Evolutionary conservation across 176 grass and related monocot genomes (phyloP).

Genomic region (Paspalum notatum): DNA sequence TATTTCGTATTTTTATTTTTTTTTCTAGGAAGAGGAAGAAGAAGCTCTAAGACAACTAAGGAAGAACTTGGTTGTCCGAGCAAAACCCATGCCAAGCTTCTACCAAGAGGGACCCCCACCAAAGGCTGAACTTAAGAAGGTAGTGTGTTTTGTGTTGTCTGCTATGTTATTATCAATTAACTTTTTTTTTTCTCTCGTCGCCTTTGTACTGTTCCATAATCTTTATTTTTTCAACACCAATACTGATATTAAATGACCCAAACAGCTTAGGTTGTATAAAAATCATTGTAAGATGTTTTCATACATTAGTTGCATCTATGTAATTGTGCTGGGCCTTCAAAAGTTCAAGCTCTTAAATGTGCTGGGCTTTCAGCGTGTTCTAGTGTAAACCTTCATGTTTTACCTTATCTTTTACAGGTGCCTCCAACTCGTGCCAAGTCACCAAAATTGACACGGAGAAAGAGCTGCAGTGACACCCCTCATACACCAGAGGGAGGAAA

Average conservation of each 20-base stretch:
- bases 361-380: not conserved
- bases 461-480: slow-evolving; percentile 78
- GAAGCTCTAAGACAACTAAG: slow-evolving; percentile 84
- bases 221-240: not conserved
- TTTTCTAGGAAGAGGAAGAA: slow-evolving; percentile 91
- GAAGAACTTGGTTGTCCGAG: slow-evolving; percentile 86
- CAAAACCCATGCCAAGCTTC: slow-evolving; percentile 92
- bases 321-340: not conserved
- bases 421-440: slow-evolving; percentile 89
- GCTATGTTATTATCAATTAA: not conserved
- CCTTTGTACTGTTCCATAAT: not conserved
- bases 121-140: slow-evolving; percentile 95
- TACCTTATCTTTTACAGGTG: slow-evolving; percentile 50
- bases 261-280: not conserved
- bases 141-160: slow-evolving; percentile 31
- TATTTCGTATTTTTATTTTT: slow-evolving; percentile 23
- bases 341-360: slow-evolving; percentile 5
- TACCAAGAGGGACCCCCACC: slow-evolving; percentile 84
- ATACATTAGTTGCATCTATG: not conserved
- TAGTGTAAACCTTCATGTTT: slow-evolving; percentile 14
- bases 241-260: slow-evolving; percentile 13
- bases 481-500: slow-evolving; percentile 50
- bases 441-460: slow-evolving; percentile 75
- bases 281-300: not conserved
- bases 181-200: not conserved